phyloP scores from a whole-genome alignment of 371 early-diverging fungal genomes.

The Lichtheimia hyalospora region DNA sequence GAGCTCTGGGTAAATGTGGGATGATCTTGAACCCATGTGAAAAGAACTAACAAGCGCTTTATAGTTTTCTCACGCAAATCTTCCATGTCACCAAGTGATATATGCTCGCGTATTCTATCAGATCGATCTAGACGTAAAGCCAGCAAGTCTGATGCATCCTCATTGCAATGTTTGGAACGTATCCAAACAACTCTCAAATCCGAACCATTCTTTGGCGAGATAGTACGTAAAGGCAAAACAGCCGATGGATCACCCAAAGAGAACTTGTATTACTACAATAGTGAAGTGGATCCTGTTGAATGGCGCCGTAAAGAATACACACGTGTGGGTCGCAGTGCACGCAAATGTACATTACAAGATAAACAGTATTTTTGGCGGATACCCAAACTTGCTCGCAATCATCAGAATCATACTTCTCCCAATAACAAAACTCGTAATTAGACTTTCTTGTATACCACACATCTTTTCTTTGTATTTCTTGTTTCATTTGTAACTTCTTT shows the following conservation, averaged over 20 bases:
- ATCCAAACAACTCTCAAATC: constrained; percentile 34
- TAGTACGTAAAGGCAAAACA: constrained; percentile 63
- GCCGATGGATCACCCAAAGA: constrained; percentile 65
- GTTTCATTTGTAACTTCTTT: no score
- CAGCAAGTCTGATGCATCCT: constrained; percentile 26
- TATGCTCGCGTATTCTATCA: constrained; percentile 44
- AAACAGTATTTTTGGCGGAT: constrained; percentile 71
- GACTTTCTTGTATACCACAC: no score
- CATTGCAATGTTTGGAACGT: constrained; percentile 26
- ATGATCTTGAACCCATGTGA: no score
- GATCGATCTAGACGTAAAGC: constrained; percentile 33
- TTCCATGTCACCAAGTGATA: constrained; percentile 38
- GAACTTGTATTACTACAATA: constrained; percentile 61
- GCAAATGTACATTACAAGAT: constrained; percentile 65
- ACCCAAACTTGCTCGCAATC: constrained; percentile 57
- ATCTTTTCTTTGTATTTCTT: no score
- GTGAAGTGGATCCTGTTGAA: constrained; percentile 58
- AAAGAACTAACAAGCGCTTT: no score
- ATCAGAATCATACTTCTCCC: no score
- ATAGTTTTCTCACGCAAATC: constrained; percentile 22
- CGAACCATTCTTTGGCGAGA: constrained; percentile 55
- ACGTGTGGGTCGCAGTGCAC: constrained; percentile 60
- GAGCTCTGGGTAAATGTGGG: constrained; percentile 38
- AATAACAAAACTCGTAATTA: no score
- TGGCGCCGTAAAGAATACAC: constrained; percentile 53